Base-by-base conservation (phyloP, 768 basidiomycete species). In the Obba rivulosa region DNA sequence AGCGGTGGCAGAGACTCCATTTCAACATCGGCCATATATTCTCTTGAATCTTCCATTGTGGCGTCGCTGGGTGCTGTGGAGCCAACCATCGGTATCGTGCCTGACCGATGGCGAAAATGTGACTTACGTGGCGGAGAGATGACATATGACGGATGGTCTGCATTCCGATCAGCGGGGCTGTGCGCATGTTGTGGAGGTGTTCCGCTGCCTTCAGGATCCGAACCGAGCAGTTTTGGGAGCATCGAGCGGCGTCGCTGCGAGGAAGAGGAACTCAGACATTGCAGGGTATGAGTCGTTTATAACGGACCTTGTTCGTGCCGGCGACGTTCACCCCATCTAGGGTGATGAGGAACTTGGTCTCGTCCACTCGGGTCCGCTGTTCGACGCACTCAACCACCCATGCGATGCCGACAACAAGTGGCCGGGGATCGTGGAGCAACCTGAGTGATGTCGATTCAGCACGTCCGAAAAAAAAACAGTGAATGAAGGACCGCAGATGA, bases 361-460 rank as follows among this genome's bases (percentile, higher is more conserved):
- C 91, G 20, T 84, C 87, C 3, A 86, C 78, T 39, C 66, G 76
- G 34, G 64, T 64, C 39, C 76, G 73, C 53, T 81, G 78, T 57
- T 92, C 90, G 2, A 77, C 85, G 55, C 90, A 94, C 59, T 89
- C 83, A 2, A 92, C 87, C 4, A 94, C 86, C 92, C 92, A 93
- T 16, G 80, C 85, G 55, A 92, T 88, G 8, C 89, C 87, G 14
- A 95, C 85, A 14, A 91, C 81, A 21, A 69, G 55, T 0, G 92
- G 92, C 58, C 83, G 76, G 59, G 63, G 87, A 35, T 89, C 83
- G 39, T 79, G 70, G 20, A 88, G 67, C 41, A 80, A 60, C 45
- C 86, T 87, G 28, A 9, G 38, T 13, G 34, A 24, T 23, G 21
- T 37, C 20, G 16, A 18, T 22, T 5, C 44, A 38, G 1, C 35